Evolutionary conservation across 2,329 filamentous ascomycete genomes (phyloP).

Genomic region (Microdochium trichocladiopsis): DNA sequence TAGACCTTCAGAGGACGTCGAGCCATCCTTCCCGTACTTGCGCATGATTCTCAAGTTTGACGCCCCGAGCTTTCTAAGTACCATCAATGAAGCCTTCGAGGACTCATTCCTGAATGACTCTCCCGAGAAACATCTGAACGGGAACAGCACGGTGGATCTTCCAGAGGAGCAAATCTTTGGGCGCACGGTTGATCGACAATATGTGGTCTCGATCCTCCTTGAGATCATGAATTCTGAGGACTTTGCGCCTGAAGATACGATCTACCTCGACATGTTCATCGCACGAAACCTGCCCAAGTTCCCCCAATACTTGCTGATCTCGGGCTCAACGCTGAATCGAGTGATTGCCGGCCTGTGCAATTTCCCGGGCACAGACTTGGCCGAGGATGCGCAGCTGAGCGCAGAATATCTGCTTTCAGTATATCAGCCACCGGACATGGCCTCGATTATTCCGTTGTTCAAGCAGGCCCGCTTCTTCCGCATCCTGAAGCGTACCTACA

Average conservation of each 20-base stretch:
- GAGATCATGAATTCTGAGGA: constrained; percentile 78
- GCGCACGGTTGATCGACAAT: constrained; percentile 79
- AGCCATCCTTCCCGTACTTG: constrained; percentile 80
- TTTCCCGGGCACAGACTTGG: constrained; percentile 72
- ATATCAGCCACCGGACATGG: constrained; percentile 81
- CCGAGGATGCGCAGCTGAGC: constrained; percentile 94
- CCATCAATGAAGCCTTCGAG: constrained; percentile 95
- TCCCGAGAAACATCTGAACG: constrained; percentile 53
- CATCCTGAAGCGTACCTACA: constrained; percentile 85
- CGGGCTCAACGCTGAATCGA: constrained; percentile 75
- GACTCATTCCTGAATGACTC: constrained; percentile 86
- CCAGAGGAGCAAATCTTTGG: constrained; percentile 61
- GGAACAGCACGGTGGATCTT: constrained; percentile 40
- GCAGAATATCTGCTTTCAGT: constrained; percentile 90
- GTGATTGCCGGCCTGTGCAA: constrained; percentile 78
- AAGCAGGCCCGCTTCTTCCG: constrained; percentile 78
- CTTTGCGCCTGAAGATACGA: constrained; percentile 74
- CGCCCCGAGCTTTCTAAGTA: constrained; percentile 85
- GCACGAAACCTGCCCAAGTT: constrained; percentile 95
- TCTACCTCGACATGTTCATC: constrained; percentile 98
- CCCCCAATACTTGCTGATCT: constrained; percentile 86
- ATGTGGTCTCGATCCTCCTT: constrained; percentile 81
- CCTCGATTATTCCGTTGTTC: constrained; percentile 69
- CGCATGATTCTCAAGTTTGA: constrained; percentile 82
- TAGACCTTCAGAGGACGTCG: constrained; percentile 43